A percentile compares a stretch with the other conserved stretches of the same genome.
These are phyloP conservation scores for Akebia trifoliata DNA, from an alignment of 164 flowering plant genomes.

Conservation along the genomic window DNA sequence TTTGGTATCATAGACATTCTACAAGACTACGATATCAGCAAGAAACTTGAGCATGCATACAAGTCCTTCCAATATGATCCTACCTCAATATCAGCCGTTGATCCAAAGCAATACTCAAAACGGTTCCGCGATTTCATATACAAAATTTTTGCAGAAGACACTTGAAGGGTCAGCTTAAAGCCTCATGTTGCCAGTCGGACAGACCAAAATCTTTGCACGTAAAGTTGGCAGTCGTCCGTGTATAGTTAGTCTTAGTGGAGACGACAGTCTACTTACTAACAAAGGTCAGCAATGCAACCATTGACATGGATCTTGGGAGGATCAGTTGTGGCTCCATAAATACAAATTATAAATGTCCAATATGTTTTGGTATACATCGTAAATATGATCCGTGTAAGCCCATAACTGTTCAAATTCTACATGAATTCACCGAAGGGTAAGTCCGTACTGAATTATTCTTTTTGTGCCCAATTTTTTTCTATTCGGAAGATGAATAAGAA, in stretches of 20 bases:
- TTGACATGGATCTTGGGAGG: background rate
- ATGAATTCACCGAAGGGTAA: conserved; percentile 19
- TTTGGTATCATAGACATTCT: conserved; percentile 85
- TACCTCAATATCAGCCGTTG: conserved; percentile 77
- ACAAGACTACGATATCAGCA: no score
- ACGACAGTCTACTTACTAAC: background rate
- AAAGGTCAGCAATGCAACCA: conserved; percentile 2
- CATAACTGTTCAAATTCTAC: conserved; percentile 25
- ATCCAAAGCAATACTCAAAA: conserved; percentile 69
- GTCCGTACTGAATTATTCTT: conserved; percentile 16
- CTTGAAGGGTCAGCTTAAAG: conserved; percentile 10
- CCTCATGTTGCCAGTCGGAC: background rate
- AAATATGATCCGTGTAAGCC: conserved; percentile 9
- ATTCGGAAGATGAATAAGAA: conserved; percentile 15
- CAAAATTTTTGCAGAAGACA: conserved; percentile 59
- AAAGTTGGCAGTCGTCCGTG: background rate
- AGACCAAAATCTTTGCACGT: background rate
- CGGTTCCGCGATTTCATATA: conserved; percentile 70
- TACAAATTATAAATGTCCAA: background rate
- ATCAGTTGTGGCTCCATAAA: conserved; percentile 8
- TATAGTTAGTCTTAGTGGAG: conserved; percentile 11
- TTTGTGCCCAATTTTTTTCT: conserved; percentile 14
- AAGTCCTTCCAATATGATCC: conserved; percentile 75
- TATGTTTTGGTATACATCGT: background rate
- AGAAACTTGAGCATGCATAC: conserved; percentile 85